These are phyloP conservation scores for Mycena galopus DNA, from an alignment of 768 basidiomycete species.

Conservation along the genomic window DNA sequence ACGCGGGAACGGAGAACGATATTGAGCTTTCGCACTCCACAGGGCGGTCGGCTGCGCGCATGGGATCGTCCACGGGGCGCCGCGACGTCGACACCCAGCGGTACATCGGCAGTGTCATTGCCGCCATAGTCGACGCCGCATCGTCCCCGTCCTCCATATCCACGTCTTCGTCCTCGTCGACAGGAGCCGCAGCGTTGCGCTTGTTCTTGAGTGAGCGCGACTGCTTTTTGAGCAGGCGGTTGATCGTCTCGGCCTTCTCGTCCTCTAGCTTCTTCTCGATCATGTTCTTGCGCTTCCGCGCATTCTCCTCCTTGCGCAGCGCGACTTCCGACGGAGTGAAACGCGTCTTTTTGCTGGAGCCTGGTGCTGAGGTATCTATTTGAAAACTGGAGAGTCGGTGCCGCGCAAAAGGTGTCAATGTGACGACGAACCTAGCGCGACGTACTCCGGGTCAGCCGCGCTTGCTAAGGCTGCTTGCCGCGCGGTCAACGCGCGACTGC, in stretches of 20 bases:
- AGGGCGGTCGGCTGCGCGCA: not conserved
- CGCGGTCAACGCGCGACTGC: slow-evolving; percentile 47
- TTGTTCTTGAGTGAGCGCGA: slow-evolving; percentile 60
- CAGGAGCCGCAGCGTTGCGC: slow-evolving; percentile 57
- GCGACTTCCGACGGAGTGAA: slow-evolving; percentile 68
- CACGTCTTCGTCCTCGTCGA: too few species aligned
- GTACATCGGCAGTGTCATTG: slow-evolving; percentile 57
- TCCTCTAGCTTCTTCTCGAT: slow-evolving; percentile 72
- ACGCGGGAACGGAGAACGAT: slow-evolving; percentile 29
- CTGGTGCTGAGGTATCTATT: not conserved
- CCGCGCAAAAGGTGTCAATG: not conserved
- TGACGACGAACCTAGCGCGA: slow-evolving; percentile 55
- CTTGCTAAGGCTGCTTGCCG: slow-evolving; percentile 65
- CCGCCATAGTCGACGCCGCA: slow-evolving; percentile 26
- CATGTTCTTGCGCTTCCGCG: slow-evolving; percentile 68
- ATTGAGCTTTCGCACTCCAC: too few species aligned
- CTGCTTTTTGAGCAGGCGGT: slow-evolving; percentile 73
- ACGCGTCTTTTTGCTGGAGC: slow-evolving; percentile 58
- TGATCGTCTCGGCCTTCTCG: slow-evolving; percentile 75
- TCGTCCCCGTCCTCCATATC: slow-evolving; percentile 40
- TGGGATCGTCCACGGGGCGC: slow-evolving; percentile 35
- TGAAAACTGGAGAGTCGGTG: not conserved
- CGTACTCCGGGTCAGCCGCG: slow-evolving; percentile 59
- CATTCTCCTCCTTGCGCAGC: slow-evolving; percentile 67
- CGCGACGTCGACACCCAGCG: slow-evolving; percentile 62